Evolutionary conservation across 192 early-diverging fungal genomes (phyloP), one percentile per base, ranked within the genome.

Genomic region (Obelidium mucronatum): DNA sequence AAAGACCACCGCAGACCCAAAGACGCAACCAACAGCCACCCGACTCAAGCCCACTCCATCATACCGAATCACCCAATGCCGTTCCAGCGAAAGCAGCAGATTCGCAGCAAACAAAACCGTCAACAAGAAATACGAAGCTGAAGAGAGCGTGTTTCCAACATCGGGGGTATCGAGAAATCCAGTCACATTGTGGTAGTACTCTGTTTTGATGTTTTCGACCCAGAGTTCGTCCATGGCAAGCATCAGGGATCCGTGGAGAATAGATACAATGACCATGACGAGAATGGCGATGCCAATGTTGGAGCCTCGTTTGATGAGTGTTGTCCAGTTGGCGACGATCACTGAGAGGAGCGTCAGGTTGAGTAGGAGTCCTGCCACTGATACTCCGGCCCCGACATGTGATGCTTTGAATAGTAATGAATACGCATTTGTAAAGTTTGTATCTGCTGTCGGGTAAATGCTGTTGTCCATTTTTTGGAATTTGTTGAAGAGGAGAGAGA

Each of bases 21-120:
- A 58, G 24, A 72, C 35, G 17, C 4, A 8, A 8, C 48, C 11
- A 33, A 72, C 37, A 37, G 36, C 36, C 3, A 15, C 26, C 17
- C 30, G 35, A 4, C 37, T 15, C 19, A 74, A 1, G 19, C 19
- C 5, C 34, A 39, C 28, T n/a, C n/a, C n/a, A 22, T 30, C n/a
- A 39, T 30, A 74, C 22, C 52, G 42, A 17, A 74, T 58, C 24
- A 39, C 19, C 55, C 72, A 74, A 40, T 74, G 52, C 19, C 72
- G 72, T 30, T 74, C 72, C 8, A 74, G 60, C 26, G 72, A 56
- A 5, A 74, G 40, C 5, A 74, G 37, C 4, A 74, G 35, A 35
- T 74, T 74, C 5, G 59, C 39, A 24, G 35, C 33, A 33, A 74
- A 74, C 6, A 74, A 31, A 6, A 58, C 6, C 6, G 56, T 30